Evolutionary conservation across 2,329 filamentous ascomycete genomes (phyloP), one percentile per base, ranked within the genome.

Genomic region (Westerdykella ornata): DNA sequence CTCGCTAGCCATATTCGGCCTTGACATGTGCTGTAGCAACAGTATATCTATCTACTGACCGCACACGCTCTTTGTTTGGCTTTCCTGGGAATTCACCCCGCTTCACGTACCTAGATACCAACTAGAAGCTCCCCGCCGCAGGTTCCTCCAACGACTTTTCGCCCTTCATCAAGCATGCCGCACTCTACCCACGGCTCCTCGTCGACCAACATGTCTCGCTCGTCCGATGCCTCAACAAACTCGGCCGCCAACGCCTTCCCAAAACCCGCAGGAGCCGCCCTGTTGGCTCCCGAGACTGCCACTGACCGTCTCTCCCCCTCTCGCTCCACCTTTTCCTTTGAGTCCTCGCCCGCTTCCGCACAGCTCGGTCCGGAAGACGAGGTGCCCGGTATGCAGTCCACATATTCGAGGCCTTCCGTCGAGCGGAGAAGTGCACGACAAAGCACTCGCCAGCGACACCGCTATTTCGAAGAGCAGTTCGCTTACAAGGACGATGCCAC

Each of bases 381-480:
- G 29, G 42, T 38, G n/a, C 37, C 41, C 33, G 44, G 51, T 26
- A 39, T 42, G 18, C 50, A 49, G 16, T 35, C 43, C n/a, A 35
- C 44, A n/a, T 47, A 49, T 13, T 46, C 53, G 39, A 53, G 52
- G 12, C 56, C 51, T 13, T 39, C 49, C 14, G 52, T 35, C 13
- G 49, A 60, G 28, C 53, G 43, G 36, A 45, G 48, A 15, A 51
- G 48, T 12, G 13, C 29, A n/a, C 34, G 38, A 12, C 51, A 50
- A 39, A 57, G 57, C 31, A 54, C 56, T 35, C 54, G 56, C 44
- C 57, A 56, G 38, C 65, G 66, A 22, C 59, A 62, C 11, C 57
- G 62, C 49, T 67, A 55, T 50, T 67, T 56, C 48, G 62, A 65
- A 35, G 63, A 65, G 39, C 60, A 60, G 15, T 67, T 67, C 41